These are phyloP conservation scores for Brassica rapa DNA, from an alignment of 345 rosid genomes.

Conservation along the genomic window DNA sequence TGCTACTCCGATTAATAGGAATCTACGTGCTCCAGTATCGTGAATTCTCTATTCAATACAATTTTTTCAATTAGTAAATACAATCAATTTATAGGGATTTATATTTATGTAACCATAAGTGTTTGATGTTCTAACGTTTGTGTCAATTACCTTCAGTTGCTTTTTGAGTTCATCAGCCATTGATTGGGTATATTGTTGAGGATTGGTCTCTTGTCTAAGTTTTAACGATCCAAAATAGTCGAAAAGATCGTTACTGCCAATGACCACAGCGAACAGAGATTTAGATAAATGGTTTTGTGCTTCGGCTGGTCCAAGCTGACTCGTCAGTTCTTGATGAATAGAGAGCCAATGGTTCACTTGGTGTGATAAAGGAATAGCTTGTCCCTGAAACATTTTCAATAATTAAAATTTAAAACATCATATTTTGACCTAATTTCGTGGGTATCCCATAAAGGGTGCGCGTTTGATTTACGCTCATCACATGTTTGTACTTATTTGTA, in stretches of 20 bases:
- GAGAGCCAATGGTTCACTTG: conserved; percentile 56
- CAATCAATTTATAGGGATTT: background rate
- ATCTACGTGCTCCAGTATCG: conserved; percentile 53
- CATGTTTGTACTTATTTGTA: background rate
- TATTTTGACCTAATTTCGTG: background rate
- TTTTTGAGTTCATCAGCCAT: conserved; percentile 56
- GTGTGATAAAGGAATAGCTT: conserved; percentile 48
- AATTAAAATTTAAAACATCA: background rate
- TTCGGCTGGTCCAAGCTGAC: conserved; percentile 38
- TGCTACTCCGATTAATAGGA: conserved; percentile 52
- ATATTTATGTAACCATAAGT: background rate
- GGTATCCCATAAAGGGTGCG: background rate
- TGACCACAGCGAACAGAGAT: conserved; percentile 54
- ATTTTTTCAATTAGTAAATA: background rate
- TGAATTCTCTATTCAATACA: conserved; percentile 45
- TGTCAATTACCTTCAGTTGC: conserved; percentile 59
- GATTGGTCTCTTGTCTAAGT: conserved; percentile 40
- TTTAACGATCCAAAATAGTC: conserved; percentile 49
- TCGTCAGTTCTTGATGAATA: conserved; percentile 25
- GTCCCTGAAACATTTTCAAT: conserved; percentile 39
- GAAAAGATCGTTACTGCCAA: conserved; percentile 72
- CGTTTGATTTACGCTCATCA: background rate
- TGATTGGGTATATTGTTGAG: conserved; percentile 46
- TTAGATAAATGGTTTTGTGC: conserved; percentile 48
- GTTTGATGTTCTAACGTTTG: background rate